These are phyloP conservation scores for Blastomyces percursus DNA, from an alignment of 2,329 filamentous ascomycete genomes.

Conservation along the genomic window DNA sequence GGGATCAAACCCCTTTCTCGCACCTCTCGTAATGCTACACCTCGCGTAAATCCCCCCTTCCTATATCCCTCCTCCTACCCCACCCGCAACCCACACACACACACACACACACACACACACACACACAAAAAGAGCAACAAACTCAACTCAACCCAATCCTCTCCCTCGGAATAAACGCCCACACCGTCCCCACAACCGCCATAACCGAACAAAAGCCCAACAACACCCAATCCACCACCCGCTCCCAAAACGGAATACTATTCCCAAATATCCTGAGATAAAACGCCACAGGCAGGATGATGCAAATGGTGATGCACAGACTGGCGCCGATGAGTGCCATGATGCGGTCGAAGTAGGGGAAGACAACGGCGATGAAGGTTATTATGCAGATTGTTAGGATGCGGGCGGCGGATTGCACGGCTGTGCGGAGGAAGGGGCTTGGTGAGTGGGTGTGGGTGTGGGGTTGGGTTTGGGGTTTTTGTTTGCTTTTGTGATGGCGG, in stretches of 20 bases:
- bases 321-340: slow-evolving; percentile 86
- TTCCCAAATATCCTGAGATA: slow-evolving; percentile 79
- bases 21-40: no score
- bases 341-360: slow-evolving; percentile 76
- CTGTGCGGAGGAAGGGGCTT: not conserved
- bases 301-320: slow-evolving; percentile 86
- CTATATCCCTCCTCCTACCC: no score
- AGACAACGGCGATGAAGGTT: slow-evolving; percentile 59
- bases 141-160: slow-evolving; percentile 2
- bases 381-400: slow-evolving; percentile 59
- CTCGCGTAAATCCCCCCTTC: no score
- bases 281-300: slow-evolving; percentile 80
- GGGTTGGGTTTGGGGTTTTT: not conserved
- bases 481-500: slow-evolving; percentile 13
- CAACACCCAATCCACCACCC: slow-evolving; percentile 54
- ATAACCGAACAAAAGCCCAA: slow-evolving; percentile 59
- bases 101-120: no score
- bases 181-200: slow-evolving; percentile 68
- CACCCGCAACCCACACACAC: no score
- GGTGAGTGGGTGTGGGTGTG: not conserved
- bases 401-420: slow-evolving; percentile 48
- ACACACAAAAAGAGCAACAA: no score
- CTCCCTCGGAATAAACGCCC: slow-evolving; percentile 72
- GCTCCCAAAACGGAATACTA: slow-evolving; percentile 55
- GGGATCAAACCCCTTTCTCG: not conserved